Evolutionary conservation across 805 yeast genomes (phyloP).

Genomic region (Candida mattraensis): DNA sequence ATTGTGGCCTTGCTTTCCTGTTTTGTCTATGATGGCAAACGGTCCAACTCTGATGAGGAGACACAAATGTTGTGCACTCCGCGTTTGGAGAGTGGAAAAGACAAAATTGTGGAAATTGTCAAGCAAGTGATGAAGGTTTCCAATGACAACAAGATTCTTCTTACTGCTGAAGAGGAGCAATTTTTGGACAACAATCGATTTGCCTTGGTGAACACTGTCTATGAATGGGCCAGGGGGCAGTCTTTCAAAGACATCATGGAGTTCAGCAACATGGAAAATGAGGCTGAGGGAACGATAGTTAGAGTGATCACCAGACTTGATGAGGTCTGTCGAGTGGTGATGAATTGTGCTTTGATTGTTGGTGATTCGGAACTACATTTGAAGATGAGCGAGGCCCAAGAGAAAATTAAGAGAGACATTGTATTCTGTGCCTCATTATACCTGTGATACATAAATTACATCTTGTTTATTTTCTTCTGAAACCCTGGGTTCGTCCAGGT

Average conservation of each 20-base stretch:
- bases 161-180: constrained; percentile 82
- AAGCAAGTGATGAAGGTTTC: constrained; percentile 60
- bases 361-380: constrained; percentile 90
- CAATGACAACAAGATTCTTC: constrained; percentile 63
- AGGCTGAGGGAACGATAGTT: constrained; percentile 88
- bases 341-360: constrained; percentile 88
- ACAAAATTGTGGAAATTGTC: constrained; percentile 69
- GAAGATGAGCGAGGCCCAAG: constrained; percentile 91
- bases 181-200: constrained; percentile 83
- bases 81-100: constrained; percentile 69
- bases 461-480: constrained; percentile 15
- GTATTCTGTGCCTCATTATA: constrained; percentile 96
- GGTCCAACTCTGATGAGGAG: constrained; percentile 60
- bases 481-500: constrained; percentile 17
- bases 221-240: constrained; percentile 97
- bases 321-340: constrained; percentile 93
- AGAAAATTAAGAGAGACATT: constrained; percentile 91
- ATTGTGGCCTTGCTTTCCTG: constrained; percentile 92
- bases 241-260: constrained; percentile 89
- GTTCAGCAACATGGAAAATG: constrained; percentile 72
- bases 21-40: constrained; percentile 88
- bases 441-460: constrained; percentile 40
- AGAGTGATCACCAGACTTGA: constrained; percentile 92
- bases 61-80: constrained; percentile 58
- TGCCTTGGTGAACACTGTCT: constrained; percentile 89